Base-by-base conservation (phyloP, 2,329 filamentous ascomycete genomes). In the Emergomyces orientalis region DNA sequence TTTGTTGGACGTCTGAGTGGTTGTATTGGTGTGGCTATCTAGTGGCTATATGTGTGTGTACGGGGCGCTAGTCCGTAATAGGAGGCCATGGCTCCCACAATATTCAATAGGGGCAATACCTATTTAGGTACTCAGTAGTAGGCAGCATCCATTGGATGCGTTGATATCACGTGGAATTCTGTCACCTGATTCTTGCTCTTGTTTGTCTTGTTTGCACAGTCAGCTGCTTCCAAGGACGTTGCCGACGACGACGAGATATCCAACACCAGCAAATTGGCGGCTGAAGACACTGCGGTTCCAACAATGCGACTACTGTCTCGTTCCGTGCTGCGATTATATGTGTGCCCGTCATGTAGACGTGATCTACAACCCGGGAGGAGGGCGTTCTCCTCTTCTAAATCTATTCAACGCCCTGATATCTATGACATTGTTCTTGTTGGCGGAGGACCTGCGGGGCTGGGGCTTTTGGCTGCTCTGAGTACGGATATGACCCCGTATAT, bases 351-450 rank as follows among this genome's bases (percentile, higher is more conserved):
- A 57, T 79, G 77, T 63, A 70, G 72, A 37, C 69, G 69, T 60
- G 71, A 69, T 41, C 62, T 67, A 43, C 67, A 66, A 34, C 64
- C 67, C 22, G 63, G 66, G 19, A 67, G 69, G 47, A 71, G 75
- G 60, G 68, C 65, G 57, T 76, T 76, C 58, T 71, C 69, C 1
- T 59, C 56, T 25, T 74, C 75, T 30, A 71, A 71, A 56, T 39
- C 76, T 13, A 69, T 71, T 17, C 64, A 73, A 56, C 69, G 72
- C 60, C 85, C 86, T 13, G 89, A 95, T 67, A 86, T 96, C 70
- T 97, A 94, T 79, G 91, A 96, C 83, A 88, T 96, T 39, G 90
- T 96, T 66, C 94, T 91, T 70, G 88, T 96, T 61, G 91, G 91
- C 65, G 92, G 91, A 65, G 91, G 92, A 5, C 91, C 92, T 30